These are phyloP conservation scores for Emergomyces orientalis DNA, from an alignment of 2,329 filamentous ascomycete species.

Conservation along the genomic window DNA sequence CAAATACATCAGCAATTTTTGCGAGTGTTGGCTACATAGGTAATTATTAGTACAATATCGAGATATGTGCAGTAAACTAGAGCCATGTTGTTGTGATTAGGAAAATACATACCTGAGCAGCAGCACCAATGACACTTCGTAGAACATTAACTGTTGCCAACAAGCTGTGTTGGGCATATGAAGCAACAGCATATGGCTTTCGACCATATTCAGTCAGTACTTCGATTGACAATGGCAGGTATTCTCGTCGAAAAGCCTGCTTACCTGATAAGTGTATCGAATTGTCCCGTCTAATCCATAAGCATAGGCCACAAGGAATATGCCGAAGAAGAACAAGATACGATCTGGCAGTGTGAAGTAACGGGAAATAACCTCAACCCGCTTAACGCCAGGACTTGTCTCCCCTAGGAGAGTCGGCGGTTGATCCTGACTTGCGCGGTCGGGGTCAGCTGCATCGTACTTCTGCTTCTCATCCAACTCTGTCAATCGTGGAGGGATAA, in stretches of 20 bases:
- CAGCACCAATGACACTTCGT: constrained; percentile 51
- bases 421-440: not conserved
- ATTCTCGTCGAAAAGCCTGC: constrained; percentile 7
- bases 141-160: constrained; percentile 52
- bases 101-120: constrained; percentile 35
- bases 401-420: constrained; percentile 15
- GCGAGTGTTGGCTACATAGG: constrained; percentile 45
- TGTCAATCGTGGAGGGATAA: not conserved
- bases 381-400: constrained; percentile 47
- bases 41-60: not conserved
- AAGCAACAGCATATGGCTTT: constrained; percentile 46
- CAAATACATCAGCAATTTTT: constrained; percentile 56
- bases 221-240: constrained; percentile 7
- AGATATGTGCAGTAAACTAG: not conserved
- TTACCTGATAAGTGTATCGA: constrained; percentile 42
- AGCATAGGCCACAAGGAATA: constrained; percentile 56
- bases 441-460: not conserved
- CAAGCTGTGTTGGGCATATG: constrained; percentile 46
- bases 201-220: constrained; percentile 10
- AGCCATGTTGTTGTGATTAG: not conserved
- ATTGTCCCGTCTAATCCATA: constrained; percentile 54
- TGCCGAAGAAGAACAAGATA: constrained; percentile 48
- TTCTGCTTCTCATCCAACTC: not conserved
- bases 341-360: constrained; percentile 47
- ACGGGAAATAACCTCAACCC: constrained; percentile 48